phyloP scores from a whole-genome alignment of 768 basidiomycete species.

The Serendipita sp. region DNA sequence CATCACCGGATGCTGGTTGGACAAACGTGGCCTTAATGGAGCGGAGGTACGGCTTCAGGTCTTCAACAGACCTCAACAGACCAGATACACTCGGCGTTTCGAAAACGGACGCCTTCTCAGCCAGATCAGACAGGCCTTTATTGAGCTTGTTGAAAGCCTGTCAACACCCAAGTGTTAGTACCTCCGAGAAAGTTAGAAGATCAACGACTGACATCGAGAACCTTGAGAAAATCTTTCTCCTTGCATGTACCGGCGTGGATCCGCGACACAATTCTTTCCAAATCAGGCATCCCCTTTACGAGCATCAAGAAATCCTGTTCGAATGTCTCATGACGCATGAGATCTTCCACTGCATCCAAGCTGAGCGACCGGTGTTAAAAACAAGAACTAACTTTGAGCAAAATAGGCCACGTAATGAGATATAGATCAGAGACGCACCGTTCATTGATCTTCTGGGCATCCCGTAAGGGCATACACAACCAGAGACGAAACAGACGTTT shows the following conservation, averaged over 20 bases:
- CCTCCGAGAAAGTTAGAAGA: not conserved
- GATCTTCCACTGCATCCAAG: slow-evolving; percentile 85
- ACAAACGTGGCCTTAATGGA: slow-evolving; percentile 59
- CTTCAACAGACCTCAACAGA: slow-evolving; percentile 65
- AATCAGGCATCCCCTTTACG: slow-evolving; percentile 72
- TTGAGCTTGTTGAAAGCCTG: slow-evolving; percentile 66
- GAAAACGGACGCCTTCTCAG: slow-evolving; percentile 53
- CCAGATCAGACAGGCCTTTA: slow-evolving; percentile 44
- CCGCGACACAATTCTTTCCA: slow-evolving; percentile 85
- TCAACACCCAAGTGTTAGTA: not conserved
- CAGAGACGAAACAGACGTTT: slow-evolving; percentile 94
- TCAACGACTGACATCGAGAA: slow-evolving; percentile 42
- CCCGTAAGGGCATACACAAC: slow-evolving; percentile 82
- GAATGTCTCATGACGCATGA: slow-evolving; percentile 65
- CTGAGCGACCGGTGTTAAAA: slow-evolving; percentile 23
- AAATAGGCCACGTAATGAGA: slow-evolving; percentile 9
- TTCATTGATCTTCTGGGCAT: slow-evolving; percentile 71
- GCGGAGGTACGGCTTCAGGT: slow-evolving; percentile 52
- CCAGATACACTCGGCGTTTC: slow-evolving; percentile 58
- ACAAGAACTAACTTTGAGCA: not conserved
- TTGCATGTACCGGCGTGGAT: slow-evolving; percentile 86
- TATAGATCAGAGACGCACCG: slow-evolving; percentile 30
- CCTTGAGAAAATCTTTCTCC: slow-evolving; percentile 73
- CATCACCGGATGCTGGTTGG: slow-evolving; percentile 29
- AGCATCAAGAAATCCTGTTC: slow-evolving; percentile 57